These are phyloP conservation scores for Seminavis robusta DNA, from an alignment of 108 stramenopile species.

Conservation along the genomic window DNA sequence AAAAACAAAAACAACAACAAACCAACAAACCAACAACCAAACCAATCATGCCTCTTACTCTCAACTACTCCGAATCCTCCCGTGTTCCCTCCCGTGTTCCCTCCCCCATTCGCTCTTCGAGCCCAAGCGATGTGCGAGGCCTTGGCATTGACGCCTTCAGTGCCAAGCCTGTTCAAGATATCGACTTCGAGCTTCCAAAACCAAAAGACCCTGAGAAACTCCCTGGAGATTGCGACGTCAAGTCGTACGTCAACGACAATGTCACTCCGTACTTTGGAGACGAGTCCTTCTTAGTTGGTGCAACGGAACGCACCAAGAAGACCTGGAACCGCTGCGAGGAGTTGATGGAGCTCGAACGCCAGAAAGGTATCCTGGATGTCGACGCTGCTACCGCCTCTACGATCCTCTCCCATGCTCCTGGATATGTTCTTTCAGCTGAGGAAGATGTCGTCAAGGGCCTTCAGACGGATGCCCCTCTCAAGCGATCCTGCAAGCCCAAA, in stretches of 20 bases:
- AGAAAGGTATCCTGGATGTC: slow-evolving; percentile 51
- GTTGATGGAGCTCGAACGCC: slow-evolving; percentile 43
- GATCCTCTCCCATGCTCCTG: slow-evolving; percentile 57
- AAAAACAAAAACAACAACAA: background rate
- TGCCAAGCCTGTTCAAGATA: background rate
- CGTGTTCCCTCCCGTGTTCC: no score
- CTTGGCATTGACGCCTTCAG: background rate
- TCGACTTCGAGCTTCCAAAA: background rate
- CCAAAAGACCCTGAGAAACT: slow-evolving; percentile 19
- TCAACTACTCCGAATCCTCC: no score
- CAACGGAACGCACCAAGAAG: slow-evolving; percentile 49
- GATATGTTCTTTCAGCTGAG: slow-evolving; percentile 52
- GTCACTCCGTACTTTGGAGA: slow-evolving; percentile 50
- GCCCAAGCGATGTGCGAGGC: no score
- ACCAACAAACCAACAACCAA: background rate
- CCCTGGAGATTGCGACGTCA: slow-evolving; percentile 69
- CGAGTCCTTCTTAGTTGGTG: slow-evolving; percentile 36
- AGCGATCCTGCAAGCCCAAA: slow-evolving; percentile 59
- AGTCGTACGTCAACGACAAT: slow-evolving; percentile 35
- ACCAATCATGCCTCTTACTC: background rate
- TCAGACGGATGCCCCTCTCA: slow-evolving; percentile 60
- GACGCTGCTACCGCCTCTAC: slow-evolving; percentile 52
- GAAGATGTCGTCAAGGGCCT: slow-evolving; percentile 63
- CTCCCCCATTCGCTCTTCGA: no score
- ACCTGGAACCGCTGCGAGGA: slow-evolving; percentile 38